Evolutionary conservation across 75 land plant genomes (phyloP), one percentile per base, ranked within the genome.

Genomic region (Pinus tabuliformis): DNA sequence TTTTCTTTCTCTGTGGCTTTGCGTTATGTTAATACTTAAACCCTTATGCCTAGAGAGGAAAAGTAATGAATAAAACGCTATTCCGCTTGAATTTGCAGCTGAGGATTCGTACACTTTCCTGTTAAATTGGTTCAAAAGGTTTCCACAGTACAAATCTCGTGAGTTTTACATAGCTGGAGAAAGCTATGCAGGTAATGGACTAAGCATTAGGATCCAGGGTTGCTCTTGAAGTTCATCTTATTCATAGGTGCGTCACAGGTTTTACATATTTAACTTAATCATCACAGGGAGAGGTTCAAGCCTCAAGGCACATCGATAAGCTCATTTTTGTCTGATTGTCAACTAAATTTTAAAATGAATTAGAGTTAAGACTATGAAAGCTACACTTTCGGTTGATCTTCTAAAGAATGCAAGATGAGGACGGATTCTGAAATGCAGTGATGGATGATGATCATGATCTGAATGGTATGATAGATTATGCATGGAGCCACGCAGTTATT

Each of bases 141-240:
- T 91, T 77, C 99, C 99, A 7, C 86, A 87, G 65, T 96, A 91
- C 75, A 91, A 86, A 73, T 14, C 79, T 63, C 77, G 96, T 33
- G 99, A 94, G 15, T 93, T 96, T 74, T 96, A 96, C 81, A 88
- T 96, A 18, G 49, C 94, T 3, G 99, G 99, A 57, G 99, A 96
- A 82, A 96, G 99, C 76, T 96, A 96, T 87, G 99, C 91, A 79
- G 99, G 99, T 96, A 88, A 8, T 60, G 18, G n/a, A 49, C 52
- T 49, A 8, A 49, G 52, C 11, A 49, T 0, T 49, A 49, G 52
- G 9, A 9, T 49, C 52, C 11, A 49, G 52, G 11, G 0, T 49
- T 59, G 7, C 9, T 9, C 9, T 9, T 49, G 52, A 49, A 49
- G 11, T 49, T 49, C 52, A 49, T 7, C 11, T 49, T 49, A 8